Percentiles rank a stretch among this genome's conserved stretches.
Conservation (phyloP, 768 basidiomycete genomes). For the Boletus patriciae region DNA sequence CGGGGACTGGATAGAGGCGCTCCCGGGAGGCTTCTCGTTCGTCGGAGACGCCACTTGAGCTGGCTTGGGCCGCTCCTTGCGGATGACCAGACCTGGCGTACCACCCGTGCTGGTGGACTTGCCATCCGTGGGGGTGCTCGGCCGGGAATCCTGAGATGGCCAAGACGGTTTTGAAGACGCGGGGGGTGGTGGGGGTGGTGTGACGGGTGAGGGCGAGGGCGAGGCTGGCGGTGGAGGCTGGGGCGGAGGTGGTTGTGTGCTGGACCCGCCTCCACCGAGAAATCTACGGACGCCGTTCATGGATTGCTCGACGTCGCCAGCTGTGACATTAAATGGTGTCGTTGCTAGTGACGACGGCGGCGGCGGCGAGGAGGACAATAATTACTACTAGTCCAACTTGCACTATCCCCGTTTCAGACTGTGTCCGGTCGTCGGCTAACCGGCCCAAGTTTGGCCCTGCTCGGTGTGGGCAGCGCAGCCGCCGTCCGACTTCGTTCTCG, state of each 20-base stretch:
- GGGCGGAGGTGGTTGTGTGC: conserved; percentile 28
- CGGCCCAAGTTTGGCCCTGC: background rate
- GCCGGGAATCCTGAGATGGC: conserved; percentile 45
- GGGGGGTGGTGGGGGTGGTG: conserved; percentile 28
- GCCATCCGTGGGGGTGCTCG: conserved; percentile 28
- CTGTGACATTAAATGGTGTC: conserved; percentile 24
- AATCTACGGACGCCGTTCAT: conserved; percentile 78
- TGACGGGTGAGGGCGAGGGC: conserved; percentile 17
- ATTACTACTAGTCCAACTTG: background rate
- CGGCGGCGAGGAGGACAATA: background rate
- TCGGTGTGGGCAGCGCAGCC: background rate
- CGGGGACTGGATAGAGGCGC: conserved; percentile 26
- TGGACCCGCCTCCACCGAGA: conserved; percentile 46
- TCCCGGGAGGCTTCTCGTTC: conserved; percentile 25
- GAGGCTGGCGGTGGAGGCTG: conserved; percentile 10
- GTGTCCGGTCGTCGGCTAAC: conserved; percentile 3
- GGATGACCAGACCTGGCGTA: conserved; percentile 44
- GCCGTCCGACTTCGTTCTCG: conserved; percentile 13
- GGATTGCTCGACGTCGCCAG: conserved; percentile 20
- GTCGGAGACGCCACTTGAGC: conserved; percentile 23
- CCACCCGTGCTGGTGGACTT: conserved; percentile 15
- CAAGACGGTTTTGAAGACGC: conserved; percentile 42
- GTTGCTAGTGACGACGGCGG: conserved; percentile 3
- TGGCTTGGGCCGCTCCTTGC: conserved; percentile 49
- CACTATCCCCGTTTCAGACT: background rate